Base-by-base conservation (phyloP, 805 yeast species). In the Yamadazyma ubonensis region DNA sequence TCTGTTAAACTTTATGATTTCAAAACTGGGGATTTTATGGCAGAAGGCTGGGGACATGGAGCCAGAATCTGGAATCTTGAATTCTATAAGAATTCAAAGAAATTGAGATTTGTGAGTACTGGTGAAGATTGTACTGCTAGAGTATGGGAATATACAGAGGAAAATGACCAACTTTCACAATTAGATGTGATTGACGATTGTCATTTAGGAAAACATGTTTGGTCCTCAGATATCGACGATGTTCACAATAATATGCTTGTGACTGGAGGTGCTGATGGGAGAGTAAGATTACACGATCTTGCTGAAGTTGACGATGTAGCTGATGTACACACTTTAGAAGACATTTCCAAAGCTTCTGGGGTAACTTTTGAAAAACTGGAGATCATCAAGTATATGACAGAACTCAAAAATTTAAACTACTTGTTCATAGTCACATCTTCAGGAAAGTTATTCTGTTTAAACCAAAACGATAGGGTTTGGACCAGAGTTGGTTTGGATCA, bases 251-350 rank as follows among this genome's bases (percentile, higher is more conserved):
- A 67, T 36, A 49, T 82, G 2, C 80, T 83, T 6, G 89, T 80
- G 2, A 86, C 96, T 9, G 93, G 96, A 29, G 99, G 99, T 26
- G 95, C 95, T 28, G 99, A 93, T 62, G 97, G 97, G 0, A 76
- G 85, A 49, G 61, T 90, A 2, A 73, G 85, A 46, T 49, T 85
- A 4, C 79, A 81, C 53, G 84, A 83, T 50, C 57, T 83, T 18
- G 50, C 50, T 1, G 25, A 19, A 25, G 43, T 15, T 43, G 52
- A 34, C 34, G 41, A 15, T 16, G 9, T 28, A n/a, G 30, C 41
- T 19, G 29, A 33, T 11, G 37, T 34, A 10, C 67, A 60, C 57
- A 42, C 60, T 4, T 38, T 75, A 4, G 45, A 54, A 2, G 60
- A 63, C 3, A 71, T 81, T 5, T 42, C 59, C 1, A 31, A 35